Evolutionary conservation across 1,284 basidiomycete genomes (phyloP).

Genomic region (Melampsora americana): DNA sequence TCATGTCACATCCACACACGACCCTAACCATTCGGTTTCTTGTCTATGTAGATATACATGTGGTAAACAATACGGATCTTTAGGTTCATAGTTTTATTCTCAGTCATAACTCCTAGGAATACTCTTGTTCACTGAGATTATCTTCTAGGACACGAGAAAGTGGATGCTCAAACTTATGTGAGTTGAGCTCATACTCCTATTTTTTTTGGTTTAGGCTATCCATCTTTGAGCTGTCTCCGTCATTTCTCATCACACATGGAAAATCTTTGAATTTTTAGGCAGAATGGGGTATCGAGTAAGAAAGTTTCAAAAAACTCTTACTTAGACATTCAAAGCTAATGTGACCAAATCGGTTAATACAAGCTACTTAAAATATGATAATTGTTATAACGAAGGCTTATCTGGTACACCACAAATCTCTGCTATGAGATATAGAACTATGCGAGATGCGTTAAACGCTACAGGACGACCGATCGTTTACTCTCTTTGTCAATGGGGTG

Average conservation of each 20-base stretch:
- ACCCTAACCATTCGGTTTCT: neutral
- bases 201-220: too few species aligned
- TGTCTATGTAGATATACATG: constrained; percentile 54
- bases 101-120: too few species aligned
- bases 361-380: constrained; percentile 41
- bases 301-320: neutral
- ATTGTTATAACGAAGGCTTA: constrained; percentile 57
- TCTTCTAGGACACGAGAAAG: constrained; percentile 54
- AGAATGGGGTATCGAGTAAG: constrained; percentile 58
- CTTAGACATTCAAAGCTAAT: too few species aligned
- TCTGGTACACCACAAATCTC: constrained; percentile 57
- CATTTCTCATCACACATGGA: neutral
- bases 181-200: neutral
- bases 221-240: neutral
- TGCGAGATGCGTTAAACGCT: constrained; percentile 60
- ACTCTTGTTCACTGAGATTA: constrained; percentile 23
- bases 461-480: constrained; percentile 60
- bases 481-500: constrained; percentile 62
- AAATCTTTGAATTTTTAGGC: constrained; percentile 53
- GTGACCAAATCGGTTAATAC: neutral
- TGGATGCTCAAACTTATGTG: constrained; percentile 56
- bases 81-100: constrained; percentile 50
- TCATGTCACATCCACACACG: neutral
- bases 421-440: constrained; percentile 58
- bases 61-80: constrained; percentile 57